Conservation (phyloP, 2,329 filamentous ascomycete species). For the Aschersonia sp. region DNA sequence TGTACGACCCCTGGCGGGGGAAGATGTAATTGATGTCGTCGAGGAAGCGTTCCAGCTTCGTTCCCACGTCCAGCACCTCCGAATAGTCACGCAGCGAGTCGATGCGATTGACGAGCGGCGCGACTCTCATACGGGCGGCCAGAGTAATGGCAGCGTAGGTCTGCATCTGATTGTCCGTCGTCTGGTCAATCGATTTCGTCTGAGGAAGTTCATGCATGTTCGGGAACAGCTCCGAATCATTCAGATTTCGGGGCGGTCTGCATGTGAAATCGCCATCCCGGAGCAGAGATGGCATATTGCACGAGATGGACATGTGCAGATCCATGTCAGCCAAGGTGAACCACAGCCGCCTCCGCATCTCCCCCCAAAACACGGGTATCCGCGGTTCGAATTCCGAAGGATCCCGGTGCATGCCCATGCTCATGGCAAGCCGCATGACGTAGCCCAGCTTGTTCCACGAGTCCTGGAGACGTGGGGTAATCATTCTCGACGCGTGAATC, state of each 20-base stretch:
- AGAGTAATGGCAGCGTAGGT: conserved; percentile 38
- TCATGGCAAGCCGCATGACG: conserved; percentile 42
- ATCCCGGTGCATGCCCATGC: conserved; percentile 43
- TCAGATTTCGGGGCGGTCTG: conserved; percentile 35
- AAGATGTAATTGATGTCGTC: conserved; percentile 40
- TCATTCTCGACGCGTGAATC: conserved; percentile 36
- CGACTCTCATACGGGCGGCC: conserved; percentile 31
- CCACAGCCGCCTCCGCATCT: conserved; percentile 40
- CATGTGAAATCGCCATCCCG: conserved; percentile 40
- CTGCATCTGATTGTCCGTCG: conserved; percentile 38
- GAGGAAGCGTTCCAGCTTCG: conserved; percentile 36
- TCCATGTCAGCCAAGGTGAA: conserved; percentile 43
- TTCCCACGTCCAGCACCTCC: conserved; percentile 37
- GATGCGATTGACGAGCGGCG: conserved; percentile 34
- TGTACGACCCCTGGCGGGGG: conserved; percentile 27
- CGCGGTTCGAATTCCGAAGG: conserved; percentile 36
- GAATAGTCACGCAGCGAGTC: conserved; percentile 37
- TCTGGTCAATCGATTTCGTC: conserved; percentile 33
- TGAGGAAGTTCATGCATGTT: conserved; percentile 33
- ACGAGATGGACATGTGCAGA: conserved; percentile 36
- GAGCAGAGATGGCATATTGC: conserved; percentile 35
- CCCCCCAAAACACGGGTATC: conserved; percentile 35
- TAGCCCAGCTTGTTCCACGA: conserved; percentile 40
- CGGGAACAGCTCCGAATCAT: conserved; percentile 33
- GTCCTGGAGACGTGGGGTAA: conserved; percentile 34